Evolutionary conservation across 2,329 filamentous ascomycete genomes (phyloP), one percentile per base, ranked within the genome.

Genomic region (Aspergillus clavatus): DNA sequence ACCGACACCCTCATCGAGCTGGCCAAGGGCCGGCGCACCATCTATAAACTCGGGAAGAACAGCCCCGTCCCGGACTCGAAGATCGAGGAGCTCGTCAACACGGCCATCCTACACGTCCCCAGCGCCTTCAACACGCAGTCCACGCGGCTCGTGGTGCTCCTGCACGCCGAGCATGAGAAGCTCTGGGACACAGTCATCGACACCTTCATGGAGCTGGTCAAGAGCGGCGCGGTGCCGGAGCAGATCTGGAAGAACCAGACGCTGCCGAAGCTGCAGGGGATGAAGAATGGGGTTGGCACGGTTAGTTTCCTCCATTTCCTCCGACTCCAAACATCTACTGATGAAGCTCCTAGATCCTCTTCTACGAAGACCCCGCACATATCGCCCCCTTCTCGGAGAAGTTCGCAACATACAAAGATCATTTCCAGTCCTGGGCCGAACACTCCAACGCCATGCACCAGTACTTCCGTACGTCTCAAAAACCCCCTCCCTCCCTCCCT

Each of bases 91-190:
- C 58, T 70, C 23, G 63, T 70, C 27, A 59, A 67, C 42, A 52
- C 60, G 10, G 75, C 81, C 43, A 74, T 93, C 55, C 73, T 81
- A 48, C 76, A 89, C 66, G 77, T 84, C 1, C 90, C 90, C 33
- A 85, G 81, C 42, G 82, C 84, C 53, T 96, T 95, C 83, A 95
- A 96, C 81, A 86, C 82, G 33, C 90, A 95, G 75, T 82, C 82
- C 56, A 85, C 87, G 55, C 84, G 90, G 48, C 72, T 86, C 47
- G 79, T 95, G 38, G 79, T 95, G 41, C 80, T 96, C 43, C 77
- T 93, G 61, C 84, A 86, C 60, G 80, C 79, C 51, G 86, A 95
- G 69, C 90, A 96, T 74, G 83, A 89, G 59, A 85, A 86, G 73
- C 81, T 95, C 57, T 96, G 90, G 91, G 83, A 88, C 65, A 75